These are phyloP conservation scores for Claviceps pusilla DNA, from an alignment of 2,329 filamentous ascomycete genomes.

Conservation along the genomic window DNA sequence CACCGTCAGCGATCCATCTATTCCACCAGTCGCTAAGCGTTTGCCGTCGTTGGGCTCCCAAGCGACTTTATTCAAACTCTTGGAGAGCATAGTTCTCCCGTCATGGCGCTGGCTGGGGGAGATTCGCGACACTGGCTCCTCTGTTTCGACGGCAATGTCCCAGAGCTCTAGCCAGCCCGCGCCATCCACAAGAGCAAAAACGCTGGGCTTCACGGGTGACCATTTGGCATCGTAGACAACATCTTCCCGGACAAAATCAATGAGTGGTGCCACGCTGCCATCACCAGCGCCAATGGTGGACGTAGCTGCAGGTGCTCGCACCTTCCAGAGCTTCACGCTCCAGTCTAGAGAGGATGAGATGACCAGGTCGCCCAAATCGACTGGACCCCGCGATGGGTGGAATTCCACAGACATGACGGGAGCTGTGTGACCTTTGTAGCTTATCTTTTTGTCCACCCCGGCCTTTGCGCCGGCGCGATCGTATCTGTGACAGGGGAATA, in stretches of 20 bases:
- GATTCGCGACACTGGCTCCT: constrained; percentile 76
- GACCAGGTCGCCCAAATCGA: constrained; percentile 88
- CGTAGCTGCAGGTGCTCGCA: constrained; percentile 63
- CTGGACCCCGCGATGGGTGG: constrained; percentile 78
- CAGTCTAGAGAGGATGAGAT: constrained; percentile 88
- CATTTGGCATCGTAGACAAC: constrained; percentile 92
- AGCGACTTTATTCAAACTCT: constrained; percentile 83
- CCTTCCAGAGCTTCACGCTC: constrained; percentile 95
- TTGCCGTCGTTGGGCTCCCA: constrained; percentile 89
- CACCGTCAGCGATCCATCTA: constrained; percentile 78
- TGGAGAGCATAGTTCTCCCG: constrained; percentile 54
- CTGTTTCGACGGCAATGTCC: constrained; percentile 84
- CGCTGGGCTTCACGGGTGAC: constrained; percentile 85
- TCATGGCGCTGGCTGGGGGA: constrained; percentile 53
- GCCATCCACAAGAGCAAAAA: constrained; percentile 90
- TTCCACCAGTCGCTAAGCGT: constrained; percentile 74
- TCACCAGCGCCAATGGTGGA: constrained; percentile 41
- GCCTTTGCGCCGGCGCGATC: constrained; percentile 95
- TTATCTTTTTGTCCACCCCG: constrained; percentile 76
- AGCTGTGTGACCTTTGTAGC: constrained; percentile 79
- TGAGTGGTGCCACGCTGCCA: constrained; percentile 51
- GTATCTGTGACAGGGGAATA: constrained; percentile 93
- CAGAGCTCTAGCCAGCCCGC: constrained; percentile 85
- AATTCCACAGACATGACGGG: constrained; percentile 95
- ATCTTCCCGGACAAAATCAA: constrained; percentile 88